A percentile compares a stretch with the other conserved stretches of the same genome.
phyloP scores from a whole-genome alignment of 768 basidiomycete species.

The Tricholomella constricta region DNA sequence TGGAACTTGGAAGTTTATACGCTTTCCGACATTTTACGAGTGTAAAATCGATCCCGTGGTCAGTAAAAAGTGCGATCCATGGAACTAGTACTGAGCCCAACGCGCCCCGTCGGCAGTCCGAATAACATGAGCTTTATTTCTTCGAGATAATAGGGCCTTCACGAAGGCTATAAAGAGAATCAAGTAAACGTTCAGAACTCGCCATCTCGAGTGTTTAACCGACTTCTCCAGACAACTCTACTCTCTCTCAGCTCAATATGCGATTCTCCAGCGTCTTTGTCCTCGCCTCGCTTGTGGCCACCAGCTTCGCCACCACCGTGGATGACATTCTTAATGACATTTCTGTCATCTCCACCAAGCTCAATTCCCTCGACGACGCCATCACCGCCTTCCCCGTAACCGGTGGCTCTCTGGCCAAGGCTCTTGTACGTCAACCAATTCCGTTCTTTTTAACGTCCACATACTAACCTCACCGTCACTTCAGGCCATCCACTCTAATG shows the following conservation, averaged over 20 bases:
- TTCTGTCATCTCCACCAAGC: conserved; percentile 23
- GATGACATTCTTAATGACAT: conserved; percentile 33
- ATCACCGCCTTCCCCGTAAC: conserved; percentile 29
- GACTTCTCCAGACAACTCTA: neutral
- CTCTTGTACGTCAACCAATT: too few species aligned
- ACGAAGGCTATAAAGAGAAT: conserved; percentile 2
- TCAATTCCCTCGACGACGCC: conserved; percentile 29
- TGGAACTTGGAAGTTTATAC: too few species aligned
- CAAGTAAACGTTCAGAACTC: neutral
- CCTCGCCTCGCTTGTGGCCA: conserved; percentile 25
- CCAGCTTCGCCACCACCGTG: conserved; percentile 26
- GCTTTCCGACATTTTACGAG: too few species aligned
- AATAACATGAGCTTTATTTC: neutral
- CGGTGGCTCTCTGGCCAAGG: conserved; percentile 22
- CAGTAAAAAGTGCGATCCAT: too few species aligned
- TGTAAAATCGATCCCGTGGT: too few species aligned
- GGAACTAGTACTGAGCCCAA: neutral
- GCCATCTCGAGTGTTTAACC: neutral
- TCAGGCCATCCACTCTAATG: conserved; percentile 33
- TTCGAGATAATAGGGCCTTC: neutral
- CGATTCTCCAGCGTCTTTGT: conserved; percentile 29
- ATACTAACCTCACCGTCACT: neutral
- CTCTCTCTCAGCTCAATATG: conserved; percentile 23
- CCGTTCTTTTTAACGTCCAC: too few species aligned
- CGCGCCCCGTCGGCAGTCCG: too few species aligned